Conservation (phyloP, 2,329 filamentous ascomycete species). For the Clarireedia paspali region DNA sequence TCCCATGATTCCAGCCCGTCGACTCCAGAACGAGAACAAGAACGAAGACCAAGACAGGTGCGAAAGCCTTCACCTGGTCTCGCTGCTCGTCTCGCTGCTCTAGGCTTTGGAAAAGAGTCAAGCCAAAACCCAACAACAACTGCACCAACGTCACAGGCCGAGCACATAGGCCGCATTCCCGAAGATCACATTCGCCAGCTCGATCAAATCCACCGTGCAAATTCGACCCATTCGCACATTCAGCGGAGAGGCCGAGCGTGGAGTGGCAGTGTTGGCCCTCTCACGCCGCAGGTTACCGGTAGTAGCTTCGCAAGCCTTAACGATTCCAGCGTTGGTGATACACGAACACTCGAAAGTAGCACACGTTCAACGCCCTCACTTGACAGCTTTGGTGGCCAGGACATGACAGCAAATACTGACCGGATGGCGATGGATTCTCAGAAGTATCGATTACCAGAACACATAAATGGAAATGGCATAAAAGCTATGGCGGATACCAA, state of each 20-base stretch:
- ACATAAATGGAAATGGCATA: constrained; percentile 59
- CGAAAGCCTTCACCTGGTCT: constrained; percentile 58
- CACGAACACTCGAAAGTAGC: constrained; percentile 20
- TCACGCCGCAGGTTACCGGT: constrained; percentile 26
- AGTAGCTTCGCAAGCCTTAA: constrained; percentile 19
- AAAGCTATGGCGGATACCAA: constrained; percentile 52
- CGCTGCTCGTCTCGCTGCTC: constrained; percentile 56
- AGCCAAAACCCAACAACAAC: constrained; percentile 14
- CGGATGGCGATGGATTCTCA: constrained; percentile 60
- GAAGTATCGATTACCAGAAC: constrained; percentile 68
- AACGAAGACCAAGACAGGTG: constrained; percentile 21
- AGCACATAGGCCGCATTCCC: constrained; percentile 59
- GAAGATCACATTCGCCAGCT: constrained; percentile 63
- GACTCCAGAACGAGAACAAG: constrained; percentile 15
- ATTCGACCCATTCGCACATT: constrained; percentile 42
- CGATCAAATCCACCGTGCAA: constrained; percentile 57
- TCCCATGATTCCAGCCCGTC: constrained; percentile 11
- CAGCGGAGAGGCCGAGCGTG: constrained; percentile 63
- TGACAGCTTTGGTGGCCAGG: constrained; percentile 20
- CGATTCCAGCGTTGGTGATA: constrained; percentile 19
- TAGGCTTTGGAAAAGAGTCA: constrained; percentile 45
- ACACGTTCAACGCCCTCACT: constrained; percentile 20
- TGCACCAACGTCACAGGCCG: constrained; percentile 25
- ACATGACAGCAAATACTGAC: constrained; percentile 27
- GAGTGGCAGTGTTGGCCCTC: constrained; percentile 50